Percentiles rank a stretch among this genome's conserved stretches.
Evolutionary conservation across 306 rosid species (phyloP).

Genomic region (Hippophae tibetana): DNA sequence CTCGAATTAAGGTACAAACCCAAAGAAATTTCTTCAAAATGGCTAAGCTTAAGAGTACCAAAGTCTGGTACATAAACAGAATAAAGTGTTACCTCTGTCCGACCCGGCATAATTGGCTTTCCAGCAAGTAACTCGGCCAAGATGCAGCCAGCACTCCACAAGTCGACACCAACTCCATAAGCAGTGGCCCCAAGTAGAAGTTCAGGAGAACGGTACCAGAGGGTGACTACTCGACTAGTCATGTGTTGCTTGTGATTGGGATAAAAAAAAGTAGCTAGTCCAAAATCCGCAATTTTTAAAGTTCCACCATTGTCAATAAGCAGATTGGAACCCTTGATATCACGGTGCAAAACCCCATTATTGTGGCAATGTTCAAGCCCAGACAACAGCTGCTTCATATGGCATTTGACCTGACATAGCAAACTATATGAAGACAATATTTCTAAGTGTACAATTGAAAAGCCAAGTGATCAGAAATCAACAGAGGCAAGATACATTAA

Average conservation of each 20-base stretch:
- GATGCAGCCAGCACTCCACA: slow-evolving; percentile 98
- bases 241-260: slow-evolving; percentile 54
- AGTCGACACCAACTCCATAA: slow-evolving; percentile 64
- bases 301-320: slow-evolving; percentile 78
- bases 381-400: slow-evolving; percentile 82
- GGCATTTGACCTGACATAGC: slow-evolving; percentile 65
- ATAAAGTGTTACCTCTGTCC: slow-evolving; percentile 68
- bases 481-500: neutral
- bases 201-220: slow-evolving; percentile 96
- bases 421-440: slow-evolving; percentile 26
- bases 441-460: slow-evolving; percentile 23
- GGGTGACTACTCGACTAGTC: slow-evolving; percentile 94
- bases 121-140: slow-evolving; percentile 82
- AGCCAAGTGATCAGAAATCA: neutral
- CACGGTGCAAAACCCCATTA: slow-evolving; percentile 82
- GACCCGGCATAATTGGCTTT: slow-evolving; percentile 90
- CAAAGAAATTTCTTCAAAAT: slow-evolving; percentile 1
- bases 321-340: slow-evolving; percentile 92
- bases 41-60: slow-evolving; percentile 1
- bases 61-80: slow-evolving; percentile 8
- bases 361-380: slow-evolving; percentile 96
- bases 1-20: too few relatives aligned
- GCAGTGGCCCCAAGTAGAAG: slow-evolving; percentile 81
- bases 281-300: slow-evolving; percentile 95
- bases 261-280: slow-evolving; percentile 64